Evolutionary conservation across 31 red algal genomes (phyloP).

Genomic region (Odonthalia washingtoniensis): DNA sequence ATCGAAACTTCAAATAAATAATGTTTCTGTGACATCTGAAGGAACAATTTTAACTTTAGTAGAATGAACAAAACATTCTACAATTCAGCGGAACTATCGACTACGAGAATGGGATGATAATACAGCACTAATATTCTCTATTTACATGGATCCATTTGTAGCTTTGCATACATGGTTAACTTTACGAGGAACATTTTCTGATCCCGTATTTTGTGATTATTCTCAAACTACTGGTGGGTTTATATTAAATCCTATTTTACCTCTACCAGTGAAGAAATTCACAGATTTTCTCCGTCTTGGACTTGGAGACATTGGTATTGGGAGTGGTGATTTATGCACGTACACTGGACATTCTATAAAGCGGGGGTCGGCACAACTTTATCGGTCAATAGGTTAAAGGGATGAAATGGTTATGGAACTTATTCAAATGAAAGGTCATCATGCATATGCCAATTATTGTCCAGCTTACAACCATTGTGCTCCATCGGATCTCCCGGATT

Average conservation of each 20-base stretch:
- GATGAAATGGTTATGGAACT: slow-evolving; percentile 20
- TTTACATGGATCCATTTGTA: slow-evolving; percentile 44
- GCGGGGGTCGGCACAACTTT: slow-evolving; percentile 22
- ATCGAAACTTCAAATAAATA: slow-evolving; percentile 2
- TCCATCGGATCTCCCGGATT: not conserved
- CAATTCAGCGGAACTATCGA: slow-evolving; percentile 10
- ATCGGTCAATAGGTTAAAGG: not conserved
- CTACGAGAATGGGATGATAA: slow-evolving; percentile 32
- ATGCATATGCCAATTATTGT: slow-evolving; percentile 29
- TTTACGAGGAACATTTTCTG: slow-evolving; percentile 8
- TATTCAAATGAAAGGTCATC: not conserved
- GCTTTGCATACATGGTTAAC: slow-evolving; percentile 14
- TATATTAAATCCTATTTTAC: not conserved
- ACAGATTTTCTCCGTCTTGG: slow-evolving; percentile 1
- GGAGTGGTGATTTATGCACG: slow-evolving; percentile 1
- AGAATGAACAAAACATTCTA: slow-evolving; percentile 28
- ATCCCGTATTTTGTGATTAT: slow-evolving; percentile 9
- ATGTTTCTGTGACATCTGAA: slow-evolving; percentile 17
- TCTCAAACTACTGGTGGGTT: not conserved
- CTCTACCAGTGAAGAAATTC: slow-evolving; percentile 18
- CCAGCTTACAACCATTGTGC: not conserved
- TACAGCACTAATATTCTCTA: not conserved
- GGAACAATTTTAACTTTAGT: not conserved
- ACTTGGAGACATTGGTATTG: slow-evolving; percentile 19
- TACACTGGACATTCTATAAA: slow-evolving; percentile 33